Base-by-base conservation (phyloP, 768 basidiomycete species). In the Obba rivulosa region DNA sequence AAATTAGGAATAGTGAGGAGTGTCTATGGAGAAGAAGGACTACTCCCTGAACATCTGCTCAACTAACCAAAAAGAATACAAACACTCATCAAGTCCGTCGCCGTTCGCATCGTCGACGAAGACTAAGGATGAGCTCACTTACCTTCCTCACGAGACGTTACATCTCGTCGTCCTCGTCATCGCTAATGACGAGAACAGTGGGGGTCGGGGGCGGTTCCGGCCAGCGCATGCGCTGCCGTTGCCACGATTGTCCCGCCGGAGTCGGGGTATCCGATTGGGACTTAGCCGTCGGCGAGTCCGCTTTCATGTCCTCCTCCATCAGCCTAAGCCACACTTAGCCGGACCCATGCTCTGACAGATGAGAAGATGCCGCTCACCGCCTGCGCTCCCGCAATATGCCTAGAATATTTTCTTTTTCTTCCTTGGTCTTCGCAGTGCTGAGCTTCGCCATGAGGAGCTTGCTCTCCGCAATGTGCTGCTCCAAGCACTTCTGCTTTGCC, bases 391-490 rank as follows among this genome's bases (percentile, higher is more conserved):
- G 70, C 69, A 81, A 71, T 18, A 69, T 55, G 8, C 57, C 62
- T 59, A 77, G 53, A 4, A 82, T 66, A 8, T 48, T 53, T 17
- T 77, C 75, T 54, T 71, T 78, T 63, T 80, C 79, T 44, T 66
- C 67, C 65, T 79, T 81, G 10, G 70, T 74, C 48, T 62, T 65
- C 31, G 78, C 75, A 31, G 58, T 57, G n/a, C 62, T 49, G 24
- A 81, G 64, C 55, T 70, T 66, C 5, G 58, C 66, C 73, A 82
- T 79, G 34, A 83, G 61, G 23, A 54, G 41, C 64, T 78, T 80
- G 54, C 68, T 79, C 55, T 79, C 73, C 28, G 74, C 63, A 38
- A 83, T 79, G 39, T 79, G 73, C 40, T 71, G 63, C 49, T 79
- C 74, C 21, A 81, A 63, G 11, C 69, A 67, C 34, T 63, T 66